These are phyloP conservation scores for Epithele typhae DNA, from an alignment of 768 basidiomycete genomes.

Conservation along the genomic window DNA sequence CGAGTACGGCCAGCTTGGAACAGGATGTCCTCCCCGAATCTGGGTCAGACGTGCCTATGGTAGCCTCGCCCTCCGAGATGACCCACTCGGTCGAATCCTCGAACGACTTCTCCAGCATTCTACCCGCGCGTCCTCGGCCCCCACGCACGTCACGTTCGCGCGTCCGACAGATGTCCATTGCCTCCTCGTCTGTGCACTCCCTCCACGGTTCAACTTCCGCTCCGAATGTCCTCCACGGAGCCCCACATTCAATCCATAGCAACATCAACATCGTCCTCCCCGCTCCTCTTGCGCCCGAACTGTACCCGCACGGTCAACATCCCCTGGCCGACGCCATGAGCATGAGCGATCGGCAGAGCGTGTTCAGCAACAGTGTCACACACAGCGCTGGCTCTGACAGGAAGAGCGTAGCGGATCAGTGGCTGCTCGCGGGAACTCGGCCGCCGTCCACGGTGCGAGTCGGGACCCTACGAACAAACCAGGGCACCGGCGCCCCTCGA, in stretches of 20 bases:
- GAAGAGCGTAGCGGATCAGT: slow-evolving; percentile 12
- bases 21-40: slow-evolving; percentile 4
- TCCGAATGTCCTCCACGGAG: slow-evolving; percentile 41
- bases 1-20: slow-evolving; percentile 12
- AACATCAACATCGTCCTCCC: slow-evolving; percentile 67
- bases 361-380: slow-evolving; percentile 5
- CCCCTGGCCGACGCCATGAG: background rate
- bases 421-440: slow-evolving; percentile 9
- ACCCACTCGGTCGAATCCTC: slow-evolving; percentile 19
- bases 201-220: slow-evolving; percentile 22
- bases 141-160: slow-evolving; percentile 18
- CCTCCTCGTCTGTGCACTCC: slow-evolving; percentile 31
- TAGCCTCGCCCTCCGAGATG: slow-evolving; percentile 10
- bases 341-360: slow-evolving; percentile 5
- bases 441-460: slow-evolving; percentile 6
- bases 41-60: background rate
- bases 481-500: too few species aligned
- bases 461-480: slow-evolving; percentile 1
- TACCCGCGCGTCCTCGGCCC: slow-evolving; percentile 10
- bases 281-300: slow-evolving; percentile 48
- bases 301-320: slow-evolving; percentile 10
- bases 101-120: slow-evolving; percentile 8
- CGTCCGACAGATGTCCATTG: slow-evolving; percentile 34
- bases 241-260: slow-evolving; percentile 58
- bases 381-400: slow-evolving; percentile 6